A percentile compares a stretch with the other conserved stretches of the same genome.
Conservation (phyloP, 1,284 basidiomycete species). For the Lignosus rhinocerotis region DNA sequence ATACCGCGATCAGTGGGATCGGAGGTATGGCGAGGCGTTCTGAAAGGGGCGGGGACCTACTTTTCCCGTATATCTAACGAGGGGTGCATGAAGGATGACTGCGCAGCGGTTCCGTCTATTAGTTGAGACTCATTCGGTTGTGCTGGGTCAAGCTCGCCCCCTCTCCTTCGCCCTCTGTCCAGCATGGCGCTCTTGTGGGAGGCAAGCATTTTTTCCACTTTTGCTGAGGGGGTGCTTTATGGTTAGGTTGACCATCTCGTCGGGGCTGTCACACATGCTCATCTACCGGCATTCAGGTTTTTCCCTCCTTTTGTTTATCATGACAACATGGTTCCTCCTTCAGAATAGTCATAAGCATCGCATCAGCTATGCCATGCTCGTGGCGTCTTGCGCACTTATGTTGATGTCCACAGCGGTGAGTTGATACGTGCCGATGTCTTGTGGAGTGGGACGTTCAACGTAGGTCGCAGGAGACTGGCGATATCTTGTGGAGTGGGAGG, state of each 20-base stretch:
- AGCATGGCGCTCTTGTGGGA: slow-evolving; percentile 5
- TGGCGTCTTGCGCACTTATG: slow-evolving; percentile 16
- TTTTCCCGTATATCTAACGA: not conserved
- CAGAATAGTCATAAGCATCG: slow-evolving; percentile 14
- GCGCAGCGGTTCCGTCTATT: not conserved
- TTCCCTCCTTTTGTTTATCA: slow-evolving; percentile 25
- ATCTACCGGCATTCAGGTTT: slow-evolving; percentile 20
- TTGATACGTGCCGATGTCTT: not conserved
- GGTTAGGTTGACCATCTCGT: slow-evolving; percentile 12
- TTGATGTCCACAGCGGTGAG: slow-evolving; percentile 27
- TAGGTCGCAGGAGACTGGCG: slow-evolving; percentile 22
- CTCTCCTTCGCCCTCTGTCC: not conserved
- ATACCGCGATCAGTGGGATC: not conserved
- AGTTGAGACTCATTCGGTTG: not conserved
- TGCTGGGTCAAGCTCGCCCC: not conserved
- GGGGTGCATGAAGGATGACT: not conserved
- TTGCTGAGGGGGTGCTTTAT: slow-evolving; percentile 26
- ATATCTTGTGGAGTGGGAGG: not conserved
- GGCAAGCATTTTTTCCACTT: slow-evolving; percentile 23
- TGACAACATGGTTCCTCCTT: slow-evolving; percentile 28
- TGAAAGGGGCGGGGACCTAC: too few species aligned
- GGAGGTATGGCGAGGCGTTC: not conserved
- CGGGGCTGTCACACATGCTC: too few species aligned
- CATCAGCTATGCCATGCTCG: slow-evolving; percentile 17
- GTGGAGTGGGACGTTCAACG: not conserved